A percentile compares a stretch with the other conserved stretches of the same genome.
Conservation (phyloP, 768 basidiomycete genomes). For the Gymnopilus junonius region DNA sequence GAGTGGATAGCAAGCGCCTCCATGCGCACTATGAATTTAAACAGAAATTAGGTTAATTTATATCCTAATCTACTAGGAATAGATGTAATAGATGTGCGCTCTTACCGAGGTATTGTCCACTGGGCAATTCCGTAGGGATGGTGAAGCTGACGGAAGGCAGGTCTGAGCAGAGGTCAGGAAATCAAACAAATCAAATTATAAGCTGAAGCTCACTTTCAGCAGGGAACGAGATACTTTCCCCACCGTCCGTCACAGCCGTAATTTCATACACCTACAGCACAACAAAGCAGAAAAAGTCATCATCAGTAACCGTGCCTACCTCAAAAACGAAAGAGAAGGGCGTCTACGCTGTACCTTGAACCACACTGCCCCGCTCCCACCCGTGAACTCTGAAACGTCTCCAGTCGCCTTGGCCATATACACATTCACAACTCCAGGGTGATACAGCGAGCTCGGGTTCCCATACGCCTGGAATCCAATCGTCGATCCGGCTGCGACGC, state of each 20-base stretch:
- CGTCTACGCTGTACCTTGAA: conserved; percentile 34
- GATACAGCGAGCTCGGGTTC: conserved; percentile 40
- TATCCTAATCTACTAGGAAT: neutral
- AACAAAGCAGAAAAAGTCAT: too few species aligned
- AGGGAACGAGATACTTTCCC: conserved; percentile 43
- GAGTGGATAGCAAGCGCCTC: conserved; percentile 45
- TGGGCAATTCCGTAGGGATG: conserved; percentile 38
- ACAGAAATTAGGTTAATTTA: neutral
- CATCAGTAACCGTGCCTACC: neutral
- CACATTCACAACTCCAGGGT: conserved; percentile 48
- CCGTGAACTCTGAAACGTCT: conserved; percentile 31
- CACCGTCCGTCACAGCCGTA: conserved; percentile 42
- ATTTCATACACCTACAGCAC: conserved; percentile 41
- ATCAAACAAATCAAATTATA: neutral
- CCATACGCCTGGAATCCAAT: conserved; percentile 46
- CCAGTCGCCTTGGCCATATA: conserved; percentile 51
- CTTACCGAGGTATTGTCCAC: conserved; percentile 36
- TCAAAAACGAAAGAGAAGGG: neutral
- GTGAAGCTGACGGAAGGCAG: conserved; percentile 37
- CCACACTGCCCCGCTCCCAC: conserved; percentile 47
- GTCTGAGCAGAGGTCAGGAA: conserved; percentile 17
- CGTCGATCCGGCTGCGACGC: conserved; percentile 47
- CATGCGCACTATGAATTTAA: conserved; percentile 29
- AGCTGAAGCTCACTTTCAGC: conserved; percentile 29
- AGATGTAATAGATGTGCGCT: neutral